These are phyloP conservation scores for Talaromyces borbonicus DNA, from an alignment of 495 filamentous ascomycete genomes.

Conservation along the genomic window DNA sequence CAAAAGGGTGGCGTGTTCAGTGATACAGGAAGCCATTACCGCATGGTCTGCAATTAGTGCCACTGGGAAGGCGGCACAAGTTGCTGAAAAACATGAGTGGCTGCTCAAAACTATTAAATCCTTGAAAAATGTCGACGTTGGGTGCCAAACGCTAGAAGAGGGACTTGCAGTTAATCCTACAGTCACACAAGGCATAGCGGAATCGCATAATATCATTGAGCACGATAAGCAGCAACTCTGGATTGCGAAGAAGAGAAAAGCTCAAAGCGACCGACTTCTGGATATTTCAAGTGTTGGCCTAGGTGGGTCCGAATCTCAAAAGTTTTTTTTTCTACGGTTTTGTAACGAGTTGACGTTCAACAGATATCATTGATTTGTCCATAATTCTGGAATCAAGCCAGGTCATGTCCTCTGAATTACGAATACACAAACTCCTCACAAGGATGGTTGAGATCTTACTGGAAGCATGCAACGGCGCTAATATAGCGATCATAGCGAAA, in stretches of 20 bases:
- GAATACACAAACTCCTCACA: slow-evolving; percentile 71
- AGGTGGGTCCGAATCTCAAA: slow-evolving; percentile 14
- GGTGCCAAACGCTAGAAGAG: slow-evolving; percentile 8
- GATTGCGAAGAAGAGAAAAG: slow-evolving; percentile 56
- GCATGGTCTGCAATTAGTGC: slow-evolving; percentile 69
- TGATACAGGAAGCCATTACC: slow-evolving; percentile 61
- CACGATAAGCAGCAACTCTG: slow-evolving; percentile 40
- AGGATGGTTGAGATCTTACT: slow-evolving; percentile 89
- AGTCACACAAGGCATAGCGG: neutral
- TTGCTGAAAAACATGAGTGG: slow-evolving; percentile 62
- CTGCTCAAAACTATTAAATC: slow-evolving; percentile 57
- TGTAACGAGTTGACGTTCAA: too few species aligned
- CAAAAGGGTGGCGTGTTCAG: slow-evolving; percentile 59
- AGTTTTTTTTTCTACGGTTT: slow-evolving; percentile 21
- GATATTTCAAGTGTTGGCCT: slow-evolving; percentile 38
- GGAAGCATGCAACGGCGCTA: slow-evolving; percentile 73
- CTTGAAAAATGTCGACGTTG: slow-evolving; percentile 53
- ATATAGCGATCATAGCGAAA: slow-evolving; percentile 68
- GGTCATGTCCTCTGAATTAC: slow-evolving; percentile 80
- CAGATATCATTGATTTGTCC: slow-evolving; percentile 77
- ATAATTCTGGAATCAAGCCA: slow-evolving; percentile 83
- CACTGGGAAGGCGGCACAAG: slow-evolving; percentile 58
- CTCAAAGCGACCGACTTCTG: slow-evolving; percentile 23
- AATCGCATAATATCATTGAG: neutral
- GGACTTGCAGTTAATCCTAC: neutral